Conservation (phyloP, 2,329 filamentous ascomycete genomes). For the Catunica adiposa region DNA sequence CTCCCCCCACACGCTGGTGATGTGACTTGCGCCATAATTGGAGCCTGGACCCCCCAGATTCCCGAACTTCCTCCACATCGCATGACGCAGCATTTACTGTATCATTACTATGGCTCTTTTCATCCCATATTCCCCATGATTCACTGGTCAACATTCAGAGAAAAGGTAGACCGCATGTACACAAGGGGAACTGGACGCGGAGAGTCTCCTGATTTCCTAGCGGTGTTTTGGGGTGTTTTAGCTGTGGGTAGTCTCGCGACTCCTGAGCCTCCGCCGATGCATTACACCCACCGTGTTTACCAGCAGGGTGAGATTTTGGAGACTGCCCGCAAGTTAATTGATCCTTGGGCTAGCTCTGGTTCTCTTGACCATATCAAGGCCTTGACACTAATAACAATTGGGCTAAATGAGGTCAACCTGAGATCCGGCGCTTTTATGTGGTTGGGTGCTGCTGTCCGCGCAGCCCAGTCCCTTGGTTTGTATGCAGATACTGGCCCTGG, state of each 20-base stretch:
- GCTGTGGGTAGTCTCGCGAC: constrained; percentile 68
- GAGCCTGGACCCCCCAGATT: constrained; percentile 33
- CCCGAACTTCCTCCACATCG: constrained; percentile 55
- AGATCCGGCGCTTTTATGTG: constrained; percentile 75
- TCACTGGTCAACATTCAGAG: constrained; percentile 72
- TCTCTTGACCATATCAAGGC: constrained; percentile 59
- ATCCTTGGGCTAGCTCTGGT: constrained; percentile 68
- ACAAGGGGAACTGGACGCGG: constrained; percentile 40
- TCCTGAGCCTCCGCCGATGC: constrained; percentile 29
- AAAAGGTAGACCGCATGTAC: constrained; percentile 63
- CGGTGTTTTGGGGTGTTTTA: constrained; percentile 67
- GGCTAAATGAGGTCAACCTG: constrained; percentile 70
- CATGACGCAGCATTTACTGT: constrained; percentile 54
- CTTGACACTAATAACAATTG: constrained; percentile 58
- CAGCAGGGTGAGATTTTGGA: constrained; percentile 51
- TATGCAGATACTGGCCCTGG: constrained; percentile 53
- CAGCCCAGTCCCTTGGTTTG: constrained; percentile 69
- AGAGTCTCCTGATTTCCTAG: constrained; percentile 47
- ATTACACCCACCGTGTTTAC: constrained; percentile 30
- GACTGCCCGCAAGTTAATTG: constrained; percentile 49
- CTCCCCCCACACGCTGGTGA: constrained; percentile 14
- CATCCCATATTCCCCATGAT: constrained; percentile 73
- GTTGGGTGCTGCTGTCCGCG: constrained; percentile 63
- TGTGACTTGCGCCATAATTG: constrained; percentile 13
- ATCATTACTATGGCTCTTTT: constrained; percentile 57